Base-by-base conservation (phyloP, 1,139 yeast genomes). In the Candida mesenterica region DNA sequence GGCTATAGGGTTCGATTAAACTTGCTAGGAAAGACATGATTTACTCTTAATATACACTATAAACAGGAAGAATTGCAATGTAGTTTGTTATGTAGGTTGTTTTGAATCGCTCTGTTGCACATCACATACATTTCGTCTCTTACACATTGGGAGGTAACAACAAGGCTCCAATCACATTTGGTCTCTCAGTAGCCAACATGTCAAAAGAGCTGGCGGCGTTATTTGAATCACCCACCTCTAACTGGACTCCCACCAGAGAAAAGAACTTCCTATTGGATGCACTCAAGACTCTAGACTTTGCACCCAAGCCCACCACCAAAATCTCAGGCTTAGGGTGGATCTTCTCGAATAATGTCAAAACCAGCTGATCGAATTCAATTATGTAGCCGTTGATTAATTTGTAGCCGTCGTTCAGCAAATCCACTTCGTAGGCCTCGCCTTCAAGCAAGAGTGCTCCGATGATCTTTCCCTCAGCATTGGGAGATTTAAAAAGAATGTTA, bases 271-370 rank as follows among this genome's bases (percentile, higher is more conserved):
- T 63, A 35, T 82, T 81, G 10, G 58, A 48, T 9, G 77, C 79
- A 24, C 80, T 74, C 45, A 86, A 63, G 56, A 83, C 69, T 34
- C 95, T 65, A 2, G 86, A 72, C 45, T 72, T 68, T 39, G 65
- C 63, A 0, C 92, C 92, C 15, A 84, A 62, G 0, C 95, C 95
- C 14, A 85, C 62, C 5, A 84, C 81, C 33, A 84, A 51, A 26
- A 86, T 65, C 52, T 86, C 95, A 0, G 95, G 95, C 48, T 81
- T 81, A 1, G 95, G 95, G 53, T 81, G 79, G 2, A 82, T 61
- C 8, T 78, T 64, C 27, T 68, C 66, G 36, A 85, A 70, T 2
- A 82, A 54, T 8, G 72, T 68, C 15, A 82, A 59, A 0, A 75
- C 56, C 30, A 57, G 51, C 6, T 41, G 25, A 6, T 59, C 59